phyloP scores from a whole-genome alignment of 176 grass and related monocot species.

The Tuctoria greenei region DNA sequence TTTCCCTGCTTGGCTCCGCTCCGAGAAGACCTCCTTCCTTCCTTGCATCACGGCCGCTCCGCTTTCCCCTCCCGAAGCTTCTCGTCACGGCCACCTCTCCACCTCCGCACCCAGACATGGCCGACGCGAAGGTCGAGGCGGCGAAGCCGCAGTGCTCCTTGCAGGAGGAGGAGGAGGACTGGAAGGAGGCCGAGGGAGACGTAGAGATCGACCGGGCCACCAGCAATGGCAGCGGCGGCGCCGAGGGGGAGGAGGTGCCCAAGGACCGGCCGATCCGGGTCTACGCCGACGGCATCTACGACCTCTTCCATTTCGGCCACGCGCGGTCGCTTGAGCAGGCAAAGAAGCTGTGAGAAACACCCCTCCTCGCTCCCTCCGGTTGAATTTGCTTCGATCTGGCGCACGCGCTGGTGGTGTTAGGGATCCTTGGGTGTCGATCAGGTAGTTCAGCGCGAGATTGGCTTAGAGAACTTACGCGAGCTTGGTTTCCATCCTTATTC shows the following conservation, averaged over 20 bases:
- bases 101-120: constrained; percentile 29
- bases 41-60: background rate
- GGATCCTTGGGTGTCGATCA: background rate
- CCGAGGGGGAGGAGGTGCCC: constrained; percentile 17
- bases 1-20: background rate
- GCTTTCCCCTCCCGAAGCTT: background rate
- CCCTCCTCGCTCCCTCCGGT: background rate
- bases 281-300: constrained; percentile 91
- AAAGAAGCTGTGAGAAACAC: constrained; percentile 60
- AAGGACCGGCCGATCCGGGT: constrained; percentile 67
- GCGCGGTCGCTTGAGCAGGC: constrained; percentile 89
- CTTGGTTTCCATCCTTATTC: background rate
- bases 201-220: constrained; percentile 20
- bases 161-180: constrained; percentile 62
- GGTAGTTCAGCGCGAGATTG: background rate
- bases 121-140: constrained; percentile 43
- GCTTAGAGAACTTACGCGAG: background rate
- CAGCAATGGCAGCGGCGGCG: constrained; percentile 6
- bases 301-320: constrained; percentile 95
- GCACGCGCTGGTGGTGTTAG: background rate
- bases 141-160: constrained; percentile 36
- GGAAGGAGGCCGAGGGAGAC: constrained; percentile 56
- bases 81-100: constrained; percentile 30
- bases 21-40: background rate
- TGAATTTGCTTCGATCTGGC: constrained; percentile 29